These are phyloP conservation scores for Candida pseudoviswanathii DNA, from an alignment of 1,139 yeast species.

Conservation along the genomic window DNA sequence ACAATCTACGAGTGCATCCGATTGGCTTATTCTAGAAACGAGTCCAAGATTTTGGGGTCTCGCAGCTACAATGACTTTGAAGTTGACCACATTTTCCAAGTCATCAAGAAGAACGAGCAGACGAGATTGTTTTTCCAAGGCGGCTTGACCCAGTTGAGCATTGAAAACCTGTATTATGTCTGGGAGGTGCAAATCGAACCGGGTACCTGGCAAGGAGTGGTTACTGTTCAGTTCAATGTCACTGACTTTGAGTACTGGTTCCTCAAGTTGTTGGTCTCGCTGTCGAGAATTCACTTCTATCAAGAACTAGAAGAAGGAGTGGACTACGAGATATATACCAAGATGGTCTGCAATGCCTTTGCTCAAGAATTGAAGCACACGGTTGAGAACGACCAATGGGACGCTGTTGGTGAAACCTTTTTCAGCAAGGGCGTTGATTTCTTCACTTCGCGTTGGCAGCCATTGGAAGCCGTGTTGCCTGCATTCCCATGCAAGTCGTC, in stretches of 20 bases:
- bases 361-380: conserved; percentile 50
- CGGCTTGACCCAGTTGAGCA: conserved; percentile 13
- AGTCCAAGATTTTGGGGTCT: conserved; percentile 11
- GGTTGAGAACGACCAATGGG: conserved; percentile 52
- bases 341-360: conserved; percentile 32
- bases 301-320: conserved; percentile 1
- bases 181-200: conserved; percentile 21
- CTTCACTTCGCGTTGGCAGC: conserved; percentile 48
- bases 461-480: conserved; percentile 59
- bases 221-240: conserved; percentile 25
- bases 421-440: conserved; percentile 45
- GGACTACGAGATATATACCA: conserved; percentile 16
- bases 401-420: conserved; percentile 40
- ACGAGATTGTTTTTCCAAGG: conserved; percentile 8
- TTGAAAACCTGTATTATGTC: conserved; percentile 17
- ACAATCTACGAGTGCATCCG: conserved; percentile 37
- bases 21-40: conserved; percentile 31
- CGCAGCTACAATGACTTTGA: conserved; percentile 13
- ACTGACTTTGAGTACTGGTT: conserved; percentile 38
- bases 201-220: conserved; percentile 24
- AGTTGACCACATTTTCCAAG: conserved; percentile 5
- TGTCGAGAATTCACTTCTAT: conserved; percentile 15
- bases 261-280: conserved; percentile 25
- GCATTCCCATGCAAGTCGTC: conserved; percentile 70
- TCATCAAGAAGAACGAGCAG: conserved; percentile 6